Conservation (phyloP, 768 basidiomycete genomes). For the Aureoboletus auriporus region DNA sequence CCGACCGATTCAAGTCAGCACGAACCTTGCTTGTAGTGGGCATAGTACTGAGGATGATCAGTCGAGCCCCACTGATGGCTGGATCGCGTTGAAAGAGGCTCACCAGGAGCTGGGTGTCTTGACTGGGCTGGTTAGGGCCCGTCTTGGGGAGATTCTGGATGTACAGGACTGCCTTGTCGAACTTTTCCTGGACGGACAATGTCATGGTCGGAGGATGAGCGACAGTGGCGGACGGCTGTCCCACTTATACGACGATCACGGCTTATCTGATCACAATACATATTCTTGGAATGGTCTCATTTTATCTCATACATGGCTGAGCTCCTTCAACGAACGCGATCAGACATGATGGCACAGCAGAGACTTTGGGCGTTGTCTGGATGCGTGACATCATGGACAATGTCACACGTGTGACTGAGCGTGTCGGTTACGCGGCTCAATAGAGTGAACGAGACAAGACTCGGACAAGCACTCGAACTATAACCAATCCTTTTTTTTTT, state of each 20-base stretch:
- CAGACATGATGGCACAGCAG: no score
- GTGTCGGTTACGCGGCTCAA: conserved; percentile 15
- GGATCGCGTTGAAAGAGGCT: conserved; percentile 22
- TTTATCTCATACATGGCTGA: no score
- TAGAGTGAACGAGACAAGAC: conserved; percentile 2
- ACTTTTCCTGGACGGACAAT: conserved; percentile 44
- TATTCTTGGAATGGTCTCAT: neutral
- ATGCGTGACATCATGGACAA: conserved; percentile 11
- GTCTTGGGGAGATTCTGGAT: conserved; percentile 61
- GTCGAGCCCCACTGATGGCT: conserved; percentile 2
- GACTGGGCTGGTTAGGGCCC: conserved; percentile 68
- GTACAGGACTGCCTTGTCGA: conserved; percentile 71
- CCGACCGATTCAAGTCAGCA: neutral
- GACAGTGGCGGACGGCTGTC: no score
- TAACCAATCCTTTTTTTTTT: conserved; percentile 5
- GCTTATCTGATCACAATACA: conserved; percentile 17
- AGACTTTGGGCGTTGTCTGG: neutral
- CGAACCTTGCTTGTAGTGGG: conserved; percentile 88
- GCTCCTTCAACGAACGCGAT: no score
- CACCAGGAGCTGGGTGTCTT: conserved; percentile 78
- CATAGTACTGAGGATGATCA: conserved; percentile 72
- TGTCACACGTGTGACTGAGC: conserved; percentile 20
- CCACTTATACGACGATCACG: neutral
- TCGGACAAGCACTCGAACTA: conserved; percentile 13
- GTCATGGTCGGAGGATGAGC: conserved; percentile 44